Evolutionary conservation across 192 early-diverging fungal species (phyloP), one percentile per base, ranked within the genome.

Genomic region (Haplosporangium gracile): DNA sequence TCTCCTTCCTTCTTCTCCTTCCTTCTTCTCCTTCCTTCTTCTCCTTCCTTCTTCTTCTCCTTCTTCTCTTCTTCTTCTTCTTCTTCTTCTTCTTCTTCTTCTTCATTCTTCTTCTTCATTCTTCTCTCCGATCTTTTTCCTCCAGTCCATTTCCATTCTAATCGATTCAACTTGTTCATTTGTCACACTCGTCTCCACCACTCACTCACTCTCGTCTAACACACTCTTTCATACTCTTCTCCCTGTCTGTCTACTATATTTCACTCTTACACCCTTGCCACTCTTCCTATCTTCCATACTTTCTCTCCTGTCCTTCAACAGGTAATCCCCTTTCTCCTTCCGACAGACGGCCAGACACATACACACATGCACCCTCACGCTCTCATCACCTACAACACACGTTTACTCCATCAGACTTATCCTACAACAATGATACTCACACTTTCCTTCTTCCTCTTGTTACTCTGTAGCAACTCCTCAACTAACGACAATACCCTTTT

Each of bases 1-100:
- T 15, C 13, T 57, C 49, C 43, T 74, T 70, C 55, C 20, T 51
- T 78, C 22, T 15, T 24, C 10, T 79, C 69, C 43, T 39, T 70
- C 42, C 36, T 13, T 32, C 70, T 39, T n/a, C n/a, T n/a, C n/a
- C 15, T 55, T 39, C 38, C 45, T 40, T 72, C 57, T 29, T 51
- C 2, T n/a, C 11, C 9, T 47, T 43, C 38, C 29, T 60, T 71
- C 69, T 29, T 63, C 26, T 15, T 68, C 15, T 75, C 15, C 2
- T 43, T 36, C 39, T 32, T 34, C 65, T 13, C 29, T 76, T 49
- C 18, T 24, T 72, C 26, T 55, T 22, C 49, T 42, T 49, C 42
- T 70, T 26, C 39, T 16, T 53, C 72, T 60, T 26, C 36, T 2
- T 75, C 39, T 26, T n/a, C 32, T 38, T 36, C 53, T 43, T 22